Base-by-base conservation (phyloP, 768 basidiomycete species). In the Trametes cubensis region DNA sequence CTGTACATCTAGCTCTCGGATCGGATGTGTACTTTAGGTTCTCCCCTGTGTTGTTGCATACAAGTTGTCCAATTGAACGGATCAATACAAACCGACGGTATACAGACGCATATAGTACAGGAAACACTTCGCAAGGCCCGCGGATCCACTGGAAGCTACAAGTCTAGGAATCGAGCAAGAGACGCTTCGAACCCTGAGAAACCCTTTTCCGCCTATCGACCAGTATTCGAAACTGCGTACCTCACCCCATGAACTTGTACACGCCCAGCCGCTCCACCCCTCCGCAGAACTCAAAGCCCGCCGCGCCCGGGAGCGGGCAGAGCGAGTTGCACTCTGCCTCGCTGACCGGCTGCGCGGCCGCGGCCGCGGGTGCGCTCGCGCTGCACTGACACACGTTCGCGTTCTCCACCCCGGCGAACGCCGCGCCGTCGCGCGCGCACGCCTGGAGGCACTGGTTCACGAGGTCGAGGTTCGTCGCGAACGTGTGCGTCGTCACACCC, bases 251-350 rank as follows among this genome's bases (percentile, higher is more conserved):
- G 20, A 60, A 41, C 52, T 58, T 55, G 54, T 60, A 64, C 39
- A 64, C 58, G 14, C 53, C 49, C 58, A 64, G 25, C 48, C 58
- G 42, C 17, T 64, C 30, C 17, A 64, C 54, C 1, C 63, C 58
- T 1, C 63, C 63, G n/a, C 63, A 64, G 25, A 60, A 64, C 54
- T 64, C 58, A 38, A 51, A 60, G n/a, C 58, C 63, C 5, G 58
- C 58, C 11, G 45, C 51, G 17, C 58, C 58, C 18, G 63, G 63
- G 47, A 64, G 63, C 6, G 63, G 63, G 25, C 63, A 64, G 20
- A 60, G 58, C 53, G 63, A 60, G 47, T 42, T 58, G 30, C 63
- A 64, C 23, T 59, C 53, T 40, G 53, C 38, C 41, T 64, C 63
- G 30, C 20, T 34, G 4, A 34, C 58, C 47, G 23, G 44, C 47